Conservation (phyloP, 176 grass and related monocot species). For the Lolium rigidum region DNA sequence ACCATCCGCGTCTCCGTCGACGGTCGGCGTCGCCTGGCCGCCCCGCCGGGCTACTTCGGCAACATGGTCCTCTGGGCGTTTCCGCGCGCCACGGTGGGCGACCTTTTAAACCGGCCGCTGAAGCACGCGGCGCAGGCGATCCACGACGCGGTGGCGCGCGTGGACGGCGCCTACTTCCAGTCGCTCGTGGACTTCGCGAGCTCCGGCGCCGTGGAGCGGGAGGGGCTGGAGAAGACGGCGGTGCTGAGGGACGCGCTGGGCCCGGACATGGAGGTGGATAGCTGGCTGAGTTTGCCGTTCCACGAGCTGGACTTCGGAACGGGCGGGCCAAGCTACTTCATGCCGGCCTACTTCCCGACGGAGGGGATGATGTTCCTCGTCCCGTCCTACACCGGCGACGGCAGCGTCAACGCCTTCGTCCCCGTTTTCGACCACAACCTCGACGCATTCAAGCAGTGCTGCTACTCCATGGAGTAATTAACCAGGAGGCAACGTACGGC, state of each 20-base stretch:
- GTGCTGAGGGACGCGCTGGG: constrained; percentile 50
- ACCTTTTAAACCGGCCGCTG: constrained; percentile 51
- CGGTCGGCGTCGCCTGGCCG: constrained; percentile 49
- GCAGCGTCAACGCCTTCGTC: constrained; percentile 65
- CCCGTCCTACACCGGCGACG: constrained; percentile 63
- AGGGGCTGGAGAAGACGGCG: constrained; percentile 55
- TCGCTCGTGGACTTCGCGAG: constrained; percentile 69
- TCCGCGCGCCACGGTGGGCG: constrained; percentile 42
- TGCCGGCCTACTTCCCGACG: constrained; percentile 65
- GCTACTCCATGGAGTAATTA: constrained; percentile 55
- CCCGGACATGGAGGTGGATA: constrained; percentile 75
- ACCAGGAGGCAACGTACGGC: neutral
- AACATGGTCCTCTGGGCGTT: constrained; percentile 79
- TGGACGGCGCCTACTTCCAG: constrained; percentile 63
- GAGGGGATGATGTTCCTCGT: constrained; percentile 69
- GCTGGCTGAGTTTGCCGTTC: constrained; percentile 71
- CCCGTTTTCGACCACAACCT: constrained; percentile 63
- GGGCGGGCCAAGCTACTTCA: constrained; percentile 61
- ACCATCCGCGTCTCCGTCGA: constrained; percentile 66
- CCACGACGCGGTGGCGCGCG: constrained; percentile 47
- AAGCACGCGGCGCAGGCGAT: constrained; percentile 60
- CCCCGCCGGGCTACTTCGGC: constrained; percentile 60
- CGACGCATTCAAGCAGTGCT: constrained; percentile 66
- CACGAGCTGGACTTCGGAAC: constrained; percentile 67
- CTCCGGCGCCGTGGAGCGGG: constrained; percentile 44